Evolutionary conservation across 345 rosid species (phyloP).

Genomic region (Dipteronia sinensis): DNA sequence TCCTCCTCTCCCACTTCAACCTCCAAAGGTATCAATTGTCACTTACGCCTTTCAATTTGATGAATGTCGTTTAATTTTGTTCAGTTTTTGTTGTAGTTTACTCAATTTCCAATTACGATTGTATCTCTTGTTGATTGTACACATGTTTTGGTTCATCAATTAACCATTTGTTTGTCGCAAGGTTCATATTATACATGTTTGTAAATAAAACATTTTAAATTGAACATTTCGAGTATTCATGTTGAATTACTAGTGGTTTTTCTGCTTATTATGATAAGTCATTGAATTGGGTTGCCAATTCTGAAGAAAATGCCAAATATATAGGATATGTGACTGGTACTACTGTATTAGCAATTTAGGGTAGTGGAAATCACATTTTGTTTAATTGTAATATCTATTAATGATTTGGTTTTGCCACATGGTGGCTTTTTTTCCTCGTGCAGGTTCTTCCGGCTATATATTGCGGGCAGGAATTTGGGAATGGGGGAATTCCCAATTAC

Average conservation of each 20-base stretch:
- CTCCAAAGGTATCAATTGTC: slow-evolving; percentile 44
- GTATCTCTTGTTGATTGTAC: not conserved
- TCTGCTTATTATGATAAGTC: not conserved
- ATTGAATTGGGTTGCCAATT: not conserved
- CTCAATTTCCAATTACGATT: not conserved
- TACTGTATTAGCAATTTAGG: not conserved
- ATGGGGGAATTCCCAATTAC: slow-evolving; percentile 49
- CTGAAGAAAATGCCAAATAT: not conserved
- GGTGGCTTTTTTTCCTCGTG: not conserved
- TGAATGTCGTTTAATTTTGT: not conserved
- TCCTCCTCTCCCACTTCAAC: slow-evolving; percentile 34
- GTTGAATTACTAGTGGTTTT: not conserved
- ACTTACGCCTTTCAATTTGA: not conserved
- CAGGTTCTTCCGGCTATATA: slow-evolving; percentile 60
- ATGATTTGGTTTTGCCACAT: not conserved
- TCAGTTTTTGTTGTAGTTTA: not conserved
- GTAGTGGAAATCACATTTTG: not conserved
- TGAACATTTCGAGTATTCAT: not conserved
- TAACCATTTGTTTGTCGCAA: not conserved
- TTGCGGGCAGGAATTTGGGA: slow-evolving; percentile 57
- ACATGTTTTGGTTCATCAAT: not conserved
- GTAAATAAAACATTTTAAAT: not conserved
- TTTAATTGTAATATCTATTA: not conserved
- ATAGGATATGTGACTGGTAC: not conserved
- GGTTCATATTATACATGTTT: not conserved